Evolutionary conservation across 1,284 basidiomycete species (phyloP).

Genomic region (Cryptococcus sp.): DNA sequence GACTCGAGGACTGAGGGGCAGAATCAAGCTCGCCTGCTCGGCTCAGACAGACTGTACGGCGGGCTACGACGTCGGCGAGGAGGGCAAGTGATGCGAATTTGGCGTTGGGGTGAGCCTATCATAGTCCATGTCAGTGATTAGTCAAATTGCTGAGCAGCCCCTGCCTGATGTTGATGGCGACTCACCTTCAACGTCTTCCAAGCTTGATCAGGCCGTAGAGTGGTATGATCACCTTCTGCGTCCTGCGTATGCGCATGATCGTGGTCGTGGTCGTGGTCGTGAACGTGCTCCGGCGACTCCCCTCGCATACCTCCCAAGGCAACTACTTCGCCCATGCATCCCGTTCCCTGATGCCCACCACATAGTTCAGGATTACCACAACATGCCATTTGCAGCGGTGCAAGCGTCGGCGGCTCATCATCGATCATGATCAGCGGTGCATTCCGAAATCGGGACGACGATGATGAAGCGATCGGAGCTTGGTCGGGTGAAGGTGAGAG

Average conservation of each 20-base stretch:
- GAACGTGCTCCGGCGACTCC: neutral
- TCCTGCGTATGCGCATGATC: slow-evolving; percentile 6
- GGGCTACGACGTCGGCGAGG: slow-evolving; percentile 83
- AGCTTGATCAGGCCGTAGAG: slow-evolving; percentile 76
- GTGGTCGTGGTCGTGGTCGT: slow-evolving; percentile 3
- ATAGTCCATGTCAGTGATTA: too few species aligned
- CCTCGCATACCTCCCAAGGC: slow-evolving; percentile 15
- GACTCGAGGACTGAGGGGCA: slow-evolving; percentile 40
- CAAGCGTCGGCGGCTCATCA: slow-evolving; percentile 15
- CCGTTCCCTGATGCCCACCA: slow-evolving; percentile 28
- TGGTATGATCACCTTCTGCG: slow-evolving; percentile 49
- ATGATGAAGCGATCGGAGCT: slow-evolving; percentile 5
- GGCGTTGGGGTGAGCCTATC: slow-evolving; percentile 74
- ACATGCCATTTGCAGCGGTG: slow-evolving; percentile 40
- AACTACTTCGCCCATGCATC: slow-evolving; percentile 32
- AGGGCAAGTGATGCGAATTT: slow-evolving; percentile 76
- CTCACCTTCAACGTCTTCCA: slow-evolving; percentile 75
- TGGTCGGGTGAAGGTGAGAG: slow-evolving; percentile 14
- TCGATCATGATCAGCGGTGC: slow-evolving; percentile 3
- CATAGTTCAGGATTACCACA: slow-evolving; percentile 48
- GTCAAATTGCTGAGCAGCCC: too few species aligned
- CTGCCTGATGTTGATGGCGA: neutral
- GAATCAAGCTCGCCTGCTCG: slow-evolving; percentile 68
- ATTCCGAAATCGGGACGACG: slow-evolving; percentile 2
- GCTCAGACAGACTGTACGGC: slow-evolving; percentile 74